These are phyloP conservation scores for Sporothrix sp. DNA, from an alignment of 2,329 filamentous ascomycete species.

Conservation along the genomic window DNA sequence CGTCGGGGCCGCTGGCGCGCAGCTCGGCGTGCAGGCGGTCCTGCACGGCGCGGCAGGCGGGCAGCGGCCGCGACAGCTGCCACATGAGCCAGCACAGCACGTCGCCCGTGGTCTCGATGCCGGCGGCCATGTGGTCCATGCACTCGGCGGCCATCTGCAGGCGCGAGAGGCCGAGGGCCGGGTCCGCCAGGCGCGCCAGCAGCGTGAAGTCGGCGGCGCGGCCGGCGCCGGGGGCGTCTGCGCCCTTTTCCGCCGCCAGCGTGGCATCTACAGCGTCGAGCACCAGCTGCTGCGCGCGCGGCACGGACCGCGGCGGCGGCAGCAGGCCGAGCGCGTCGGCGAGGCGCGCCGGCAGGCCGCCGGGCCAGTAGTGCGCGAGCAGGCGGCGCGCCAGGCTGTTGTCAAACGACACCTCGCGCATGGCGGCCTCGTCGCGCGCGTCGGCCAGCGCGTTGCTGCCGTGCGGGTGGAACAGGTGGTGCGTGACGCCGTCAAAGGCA, in stretches of 20 bases:
- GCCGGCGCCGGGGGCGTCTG: not conserved
- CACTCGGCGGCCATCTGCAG: constrained; percentile 56
- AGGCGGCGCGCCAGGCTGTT: constrained; percentile 55
- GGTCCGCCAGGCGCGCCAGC: constrained; percentile 44
- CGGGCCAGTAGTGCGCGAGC: constrained; percentile 41
- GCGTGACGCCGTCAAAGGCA: constrained; percentile 57
- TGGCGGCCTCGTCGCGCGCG: constrained; percentile 49
- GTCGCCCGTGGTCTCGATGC: constrained; percentile 65
- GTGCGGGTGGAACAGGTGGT: constrained; percentile 58
- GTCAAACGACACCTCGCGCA: constrained; percentile 58
- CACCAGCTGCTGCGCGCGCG: constrained; percentile 50
- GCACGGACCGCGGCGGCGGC: constrained; percentile 46
- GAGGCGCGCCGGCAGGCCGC: constrained; percentile 38
- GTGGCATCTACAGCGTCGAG: constrained; percentile 34
- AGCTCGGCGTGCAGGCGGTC: constrained; percentile 44
- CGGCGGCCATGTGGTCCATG: constrained; percentile 61
- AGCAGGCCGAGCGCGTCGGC: constrained; percentile 35
- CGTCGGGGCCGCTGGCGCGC: constrained; percentile 6
- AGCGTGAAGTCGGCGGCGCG: constrained; percentile 40
- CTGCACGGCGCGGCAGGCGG: constrained; percentile 42
- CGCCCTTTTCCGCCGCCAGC: not conserved
- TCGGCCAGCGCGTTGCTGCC: constrained; percentile 50
- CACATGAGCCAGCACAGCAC: constrained; percentile 61
- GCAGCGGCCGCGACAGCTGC: constrained; percentile 55
- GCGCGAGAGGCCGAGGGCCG: constrained; percentile 31